phyloP scores from a whole-genome alignment of 345 rosid species.

The Linum trigynum region DNA sequence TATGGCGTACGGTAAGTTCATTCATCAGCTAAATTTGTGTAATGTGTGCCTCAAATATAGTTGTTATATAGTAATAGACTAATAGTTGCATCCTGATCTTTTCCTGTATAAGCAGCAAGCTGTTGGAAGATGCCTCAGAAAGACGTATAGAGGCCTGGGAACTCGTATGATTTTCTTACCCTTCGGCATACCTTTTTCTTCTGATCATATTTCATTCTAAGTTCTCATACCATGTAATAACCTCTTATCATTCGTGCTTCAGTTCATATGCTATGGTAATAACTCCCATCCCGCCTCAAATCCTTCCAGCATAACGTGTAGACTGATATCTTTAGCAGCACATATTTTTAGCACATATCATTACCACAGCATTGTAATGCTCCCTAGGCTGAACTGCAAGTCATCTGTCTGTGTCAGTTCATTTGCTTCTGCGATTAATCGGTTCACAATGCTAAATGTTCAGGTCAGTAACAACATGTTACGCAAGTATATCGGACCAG shows the following conservation, averaged over 20 bases:
- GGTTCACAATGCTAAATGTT: neutral
- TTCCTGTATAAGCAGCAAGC: constrained; percentile 38
- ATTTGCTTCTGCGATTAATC: no score
- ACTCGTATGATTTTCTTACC: constrained; percentile 34
- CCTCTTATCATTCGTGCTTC: neutral
- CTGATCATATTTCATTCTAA: neutral
- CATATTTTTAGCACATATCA: neutral
- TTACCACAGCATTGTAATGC: neutral
- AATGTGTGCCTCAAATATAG: neutral
- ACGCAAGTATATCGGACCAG: constrained; percentile 72
- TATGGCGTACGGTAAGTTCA: constrained; percentile 50
- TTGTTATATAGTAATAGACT: neutral
- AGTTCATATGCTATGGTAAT: neutral
- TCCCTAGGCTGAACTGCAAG: neutral
- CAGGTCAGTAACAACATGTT: constrained; percentile 55
- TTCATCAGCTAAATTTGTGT: neutral
- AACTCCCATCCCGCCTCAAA: neutral
- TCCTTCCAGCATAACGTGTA: neutral
- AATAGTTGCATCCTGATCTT: neutral
- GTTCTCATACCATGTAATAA: neutral
- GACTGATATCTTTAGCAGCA: neutral
- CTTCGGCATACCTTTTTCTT: neutral
- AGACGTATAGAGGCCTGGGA: constrained; percentile 69
- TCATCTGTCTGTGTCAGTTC: neutral
- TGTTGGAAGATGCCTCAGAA: constrained; percentile 31